These are phyloP conservation scores for Pisolithus microcarpus DNA, from an alignment of 768 basidiomycete genomes.

Conservation along the genomic window DNA sequence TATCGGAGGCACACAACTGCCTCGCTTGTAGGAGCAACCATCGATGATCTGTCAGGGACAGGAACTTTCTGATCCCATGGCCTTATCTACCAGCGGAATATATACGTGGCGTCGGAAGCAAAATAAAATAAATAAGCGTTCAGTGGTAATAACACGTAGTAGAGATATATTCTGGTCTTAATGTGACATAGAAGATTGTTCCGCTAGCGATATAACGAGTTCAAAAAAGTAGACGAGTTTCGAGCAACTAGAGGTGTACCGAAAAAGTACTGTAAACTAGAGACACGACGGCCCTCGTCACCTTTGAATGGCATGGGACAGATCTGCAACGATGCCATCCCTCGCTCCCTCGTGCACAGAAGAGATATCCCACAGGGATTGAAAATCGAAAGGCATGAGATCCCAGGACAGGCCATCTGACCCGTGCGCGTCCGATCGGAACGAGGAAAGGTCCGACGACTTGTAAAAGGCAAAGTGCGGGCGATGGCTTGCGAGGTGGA, in stretches of 20 bases:
- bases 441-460: conserved; percentile 9
- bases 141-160: too few relatives aligned
- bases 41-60: too few relatives aligned
- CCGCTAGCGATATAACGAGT: neutral
- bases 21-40: too few relatives aligned
- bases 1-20: too few relatives aligned
- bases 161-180: too few relatives aligned
- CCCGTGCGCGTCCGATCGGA: conserved; percentile 13
- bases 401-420: conserved; percentile 14
- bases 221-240: neutral
- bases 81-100: too few relatives aligned
- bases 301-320: conserved; percentile 22
- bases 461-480: conserved; percentile 48
- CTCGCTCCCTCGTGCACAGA: conserved; percentile 14
- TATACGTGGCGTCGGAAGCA: too few relatives aligned
- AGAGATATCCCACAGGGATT: conserved; percentile 16
- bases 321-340: conserved; percentile 25
- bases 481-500: conserved; percentile 50
- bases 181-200: too few relatives aligned
- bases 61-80: too few relatives aligned
- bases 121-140: too few relatives aligned
- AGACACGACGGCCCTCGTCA: conserved; percentile 7
- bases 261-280: neutral
- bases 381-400: conserved; percentile 16
- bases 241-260: neutral